phyloP scores from a whole-genome alignment of 1,284 basidiomycete genomes.

The Testicularia cyperi region DNA sequence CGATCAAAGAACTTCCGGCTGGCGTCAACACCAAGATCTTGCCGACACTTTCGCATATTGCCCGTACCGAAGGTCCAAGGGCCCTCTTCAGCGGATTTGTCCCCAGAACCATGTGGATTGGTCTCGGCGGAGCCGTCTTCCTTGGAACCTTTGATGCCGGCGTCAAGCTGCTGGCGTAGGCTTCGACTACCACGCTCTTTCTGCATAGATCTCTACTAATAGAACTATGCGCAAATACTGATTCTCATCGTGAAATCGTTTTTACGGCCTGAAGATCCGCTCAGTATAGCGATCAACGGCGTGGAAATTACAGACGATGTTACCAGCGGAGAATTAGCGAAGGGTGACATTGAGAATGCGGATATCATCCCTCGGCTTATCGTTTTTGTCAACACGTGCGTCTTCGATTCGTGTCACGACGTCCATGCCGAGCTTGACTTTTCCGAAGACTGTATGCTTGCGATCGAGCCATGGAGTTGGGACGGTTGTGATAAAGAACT shows the following conservation, averaged over 20 bases:
- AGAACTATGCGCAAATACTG: too few species aligned
- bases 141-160: conserved; percentile 80
- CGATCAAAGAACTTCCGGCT: conserved; percentile 1
- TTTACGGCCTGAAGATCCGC: too few species aligned
- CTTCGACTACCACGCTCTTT: too few species aligned
- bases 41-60: conserved; percentile 66
- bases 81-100: conserved; percentile 85
- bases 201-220: too few species aligned
- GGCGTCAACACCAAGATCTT: conserved; percentile 52
- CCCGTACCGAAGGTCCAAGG: conserved; percentile 70
- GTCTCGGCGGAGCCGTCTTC: conserved; percentile 93
- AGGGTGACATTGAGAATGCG: conserved; percentile 35
- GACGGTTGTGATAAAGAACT: conserved; percentile 98
- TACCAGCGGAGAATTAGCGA: too few species aligned
- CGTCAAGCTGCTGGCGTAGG: conserved; percentile 44
- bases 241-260: too few species aligned
- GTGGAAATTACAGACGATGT: too few species aligned
- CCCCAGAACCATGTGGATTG: conserved; percentile 92
- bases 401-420: conserved; percentile 82
- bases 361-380: conserved; percentile 57
- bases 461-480: conserved; percentile 84
- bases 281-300: too few species aligned
- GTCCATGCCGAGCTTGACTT: conserved; percentile 64
- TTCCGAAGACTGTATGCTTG: conserved; percentile 67
- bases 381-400: conserved; percentile 59